phyloP scores from a whole-genome alignment of 495 filamentous ascomycete species.

The Hypomontagnella monticulosa region DNA sequence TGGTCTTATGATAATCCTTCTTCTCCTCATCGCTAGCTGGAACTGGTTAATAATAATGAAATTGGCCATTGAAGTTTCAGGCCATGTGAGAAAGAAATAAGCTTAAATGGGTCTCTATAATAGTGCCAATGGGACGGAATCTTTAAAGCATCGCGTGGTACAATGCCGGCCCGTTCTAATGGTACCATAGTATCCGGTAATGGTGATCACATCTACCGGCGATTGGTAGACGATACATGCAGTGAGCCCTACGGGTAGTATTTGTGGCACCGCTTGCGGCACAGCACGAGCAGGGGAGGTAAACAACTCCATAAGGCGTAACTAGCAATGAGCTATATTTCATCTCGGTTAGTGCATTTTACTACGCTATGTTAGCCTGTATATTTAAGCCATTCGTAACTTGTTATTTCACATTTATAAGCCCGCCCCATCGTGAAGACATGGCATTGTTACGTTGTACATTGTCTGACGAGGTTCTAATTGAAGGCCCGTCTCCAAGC shows the following conservation, averaged over 20 bases:
- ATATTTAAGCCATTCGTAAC: slow-evolving; percentile 8
- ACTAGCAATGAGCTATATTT: not conserved
- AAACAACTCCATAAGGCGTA: not conserved
- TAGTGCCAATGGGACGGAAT: not conserved
- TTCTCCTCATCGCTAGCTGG: not conserved
- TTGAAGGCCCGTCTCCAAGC: not conserved
- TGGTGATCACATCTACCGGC: no score
- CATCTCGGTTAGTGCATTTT: slow-evolving; percentile 4
- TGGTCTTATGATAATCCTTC: not conserved
- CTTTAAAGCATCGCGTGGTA: not conserved
- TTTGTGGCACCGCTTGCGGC: slow-evolving; percentile 22
- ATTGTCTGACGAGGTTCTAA: not conserved
- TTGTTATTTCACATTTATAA: slow-evolving; percentile 22
- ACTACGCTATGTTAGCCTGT: slow-evolving; percentile 7
- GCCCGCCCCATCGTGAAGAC: not conserved
- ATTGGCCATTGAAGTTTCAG: not conserved
- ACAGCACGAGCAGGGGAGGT: slow-evolving; percentile 11
- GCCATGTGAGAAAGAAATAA: slow-evolving; percentile 3
- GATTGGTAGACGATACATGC: no score
- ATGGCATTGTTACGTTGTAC: slow-evolving; percentile 4
- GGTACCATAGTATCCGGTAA: no score
- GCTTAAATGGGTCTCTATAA: not conserved
- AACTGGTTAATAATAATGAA: not conserved
- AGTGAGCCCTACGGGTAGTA: not conserved
- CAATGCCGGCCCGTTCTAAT: not conserved